Evolutionary conservation across 495 filamentous ascomycete genomes (phyloP).

Genomic region (Neurospora sp.): DNA sequence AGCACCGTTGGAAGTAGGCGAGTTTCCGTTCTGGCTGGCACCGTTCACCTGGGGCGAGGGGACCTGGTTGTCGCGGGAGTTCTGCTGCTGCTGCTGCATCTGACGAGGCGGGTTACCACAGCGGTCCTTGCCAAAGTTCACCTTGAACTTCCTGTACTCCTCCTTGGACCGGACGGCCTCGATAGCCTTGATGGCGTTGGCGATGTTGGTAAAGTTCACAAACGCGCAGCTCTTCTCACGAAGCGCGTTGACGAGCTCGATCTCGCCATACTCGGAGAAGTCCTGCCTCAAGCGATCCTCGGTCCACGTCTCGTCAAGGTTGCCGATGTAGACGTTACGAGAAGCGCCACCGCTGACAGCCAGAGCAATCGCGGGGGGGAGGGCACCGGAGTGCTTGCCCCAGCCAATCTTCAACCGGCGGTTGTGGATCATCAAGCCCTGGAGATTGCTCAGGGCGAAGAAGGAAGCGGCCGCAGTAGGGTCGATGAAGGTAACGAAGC

Average conservation of each 20-base stretch:
- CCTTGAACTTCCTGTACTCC: slow-evolving; percentile 96
- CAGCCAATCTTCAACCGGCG: slow-evolving; percentile 95
- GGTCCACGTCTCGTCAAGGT: slow-evolving; percentile 92
- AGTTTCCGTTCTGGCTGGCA: slow-evolving; percentile 45
- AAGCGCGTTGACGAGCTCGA: slow-evolving; percentile 91
- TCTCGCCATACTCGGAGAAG: slow-evolving; percentile 96
- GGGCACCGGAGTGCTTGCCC: slow-evolving; percentile 97
- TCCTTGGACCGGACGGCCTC: slow-evolving; percentile 90
- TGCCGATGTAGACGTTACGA: slow-evolving; percentile 94
- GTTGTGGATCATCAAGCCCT: slow-evolving; percentile 99
- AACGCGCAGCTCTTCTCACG: slow-evolving; percentile 99
- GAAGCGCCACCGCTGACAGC: slow-evolving; percentile 94
- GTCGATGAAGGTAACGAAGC: slow-evolving; percentile 99
- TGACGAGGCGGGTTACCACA: slow-evolving; percentile 95
- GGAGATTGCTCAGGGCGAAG: slow-evolving; percentile 92
- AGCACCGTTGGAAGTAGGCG: slow-evolving; percentile 32
- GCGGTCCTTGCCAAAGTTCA: slow-evolving; percentile 98
- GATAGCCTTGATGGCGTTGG: slow-evolving; percentile 98
- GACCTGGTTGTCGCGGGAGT: slow-evolving; percentile 43
- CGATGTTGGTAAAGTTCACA: slow-evolving; percentile 99
- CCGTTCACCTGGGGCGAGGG: slow-evolving; percentile 58
- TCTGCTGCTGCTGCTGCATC: slow-evolving; percentile 42
- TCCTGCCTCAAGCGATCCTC: slow-evolving; percentile 93
- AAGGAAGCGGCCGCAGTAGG: slow-evolving; percentile 96
- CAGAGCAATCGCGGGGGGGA: slow-evolving; percentile 91